Conservation (phyloP, 139 green algal genomes). For the Tetradesmus obliquus region DNA sequence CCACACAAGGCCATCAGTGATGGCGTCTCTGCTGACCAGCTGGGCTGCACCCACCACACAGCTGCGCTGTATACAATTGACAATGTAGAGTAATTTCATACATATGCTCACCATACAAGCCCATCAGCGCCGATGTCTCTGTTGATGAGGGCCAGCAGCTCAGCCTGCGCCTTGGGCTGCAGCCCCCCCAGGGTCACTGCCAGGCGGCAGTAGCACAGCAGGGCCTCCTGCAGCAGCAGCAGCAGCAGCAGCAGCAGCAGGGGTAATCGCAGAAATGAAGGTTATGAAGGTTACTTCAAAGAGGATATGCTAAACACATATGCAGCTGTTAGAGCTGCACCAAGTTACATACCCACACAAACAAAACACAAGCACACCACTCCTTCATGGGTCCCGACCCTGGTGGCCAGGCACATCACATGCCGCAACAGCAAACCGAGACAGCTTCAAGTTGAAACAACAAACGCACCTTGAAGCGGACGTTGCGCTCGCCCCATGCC, state of each 20-base stretch:
- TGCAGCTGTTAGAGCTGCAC: no score
- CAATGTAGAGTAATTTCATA: no score
- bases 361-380: no score
- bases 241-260: conserved; percentile 4
- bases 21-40: no score
- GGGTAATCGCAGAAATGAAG: neutral
- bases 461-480: conserved; percentile 7
- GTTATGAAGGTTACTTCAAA: neutral
- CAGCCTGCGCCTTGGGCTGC: neutral
- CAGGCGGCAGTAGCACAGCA: conserved; percentile 22
- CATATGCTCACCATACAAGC: conserved; percentile 8
- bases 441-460: no score
- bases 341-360: no score
- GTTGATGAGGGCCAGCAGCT: conserved; percentile 3
- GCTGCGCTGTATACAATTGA: no score
- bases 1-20: no score
- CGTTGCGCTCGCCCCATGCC: conserved; percentile 20
- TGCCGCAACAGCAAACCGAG: no score
- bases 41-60: no score
- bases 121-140: conserved; percentile 2
- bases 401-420: no score
- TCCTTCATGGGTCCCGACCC: no score
- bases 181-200: neutral
- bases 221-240: neutral
- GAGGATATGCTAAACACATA: neutral